Conservation (phyloP, 371 early-diverging fungal species). For the Zopfochytrium polystomum region DNA sequence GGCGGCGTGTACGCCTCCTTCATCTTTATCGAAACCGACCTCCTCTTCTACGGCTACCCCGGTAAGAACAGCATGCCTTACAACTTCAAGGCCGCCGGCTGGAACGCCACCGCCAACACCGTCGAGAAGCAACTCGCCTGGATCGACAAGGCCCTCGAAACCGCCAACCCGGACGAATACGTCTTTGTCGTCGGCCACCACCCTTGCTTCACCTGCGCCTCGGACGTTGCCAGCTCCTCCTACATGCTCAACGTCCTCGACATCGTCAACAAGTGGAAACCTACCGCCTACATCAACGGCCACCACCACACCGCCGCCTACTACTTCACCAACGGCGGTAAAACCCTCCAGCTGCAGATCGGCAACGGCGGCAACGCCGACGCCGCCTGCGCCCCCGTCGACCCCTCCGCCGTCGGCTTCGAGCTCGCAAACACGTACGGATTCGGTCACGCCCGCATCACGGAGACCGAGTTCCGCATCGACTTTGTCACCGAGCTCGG, state of each 20-base stretch:
- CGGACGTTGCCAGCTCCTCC: constrained; percentile 3
- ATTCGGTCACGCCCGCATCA: constrained; percentile 1
- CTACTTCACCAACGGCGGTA: constrained; percentile 4
- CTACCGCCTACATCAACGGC: constrained; percentile 21
- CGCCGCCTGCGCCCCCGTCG: constrained; percentile 11
- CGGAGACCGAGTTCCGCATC: background rate
- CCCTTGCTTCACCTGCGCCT: constrained; percentile 14
- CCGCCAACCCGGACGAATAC: constrained; percentile 13
- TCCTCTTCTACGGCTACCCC: constrained; percentile 21
- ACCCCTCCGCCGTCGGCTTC: background rate
- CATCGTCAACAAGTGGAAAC: constrained; percentile 17
- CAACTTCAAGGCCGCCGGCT: constrained; percentile 21
- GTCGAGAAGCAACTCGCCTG: constrained; percentile 23
- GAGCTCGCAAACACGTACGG: constrained; percentile 10
- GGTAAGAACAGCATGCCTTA: constrained; percentile 4
- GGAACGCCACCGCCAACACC: constrained; percentile 14
- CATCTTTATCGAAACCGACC: constrained; percentile 29
- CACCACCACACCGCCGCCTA: constrained; percentile 30
- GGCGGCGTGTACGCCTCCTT: constrained; percentile 13
- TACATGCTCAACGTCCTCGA: background rate
- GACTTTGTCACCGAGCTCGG: background rate
- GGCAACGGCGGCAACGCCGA: constrained; percentile 25
- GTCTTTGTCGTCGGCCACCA: constrained; percentile 31
- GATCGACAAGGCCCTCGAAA: constrained; percentile 13
- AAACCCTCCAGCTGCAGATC: constrained; percentile 17